Conservation (phyloP, 1,284 basidiomycete genomes). For the Rhodotorula mucilaginosa region DNA sequence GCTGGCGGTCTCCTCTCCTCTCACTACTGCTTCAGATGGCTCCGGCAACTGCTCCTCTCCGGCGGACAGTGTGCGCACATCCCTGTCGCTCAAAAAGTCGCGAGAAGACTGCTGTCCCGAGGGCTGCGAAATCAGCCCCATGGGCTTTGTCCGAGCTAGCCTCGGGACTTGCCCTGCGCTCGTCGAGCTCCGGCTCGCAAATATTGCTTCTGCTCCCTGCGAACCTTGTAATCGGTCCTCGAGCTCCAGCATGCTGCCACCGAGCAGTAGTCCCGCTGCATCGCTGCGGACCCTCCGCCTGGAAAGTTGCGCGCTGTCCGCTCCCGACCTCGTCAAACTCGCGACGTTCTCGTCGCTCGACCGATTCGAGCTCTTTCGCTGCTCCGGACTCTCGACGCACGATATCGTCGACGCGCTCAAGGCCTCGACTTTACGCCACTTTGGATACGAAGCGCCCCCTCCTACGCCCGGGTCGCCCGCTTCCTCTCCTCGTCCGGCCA, state of each 20-base stretch:
- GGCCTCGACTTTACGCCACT: too few relatives aligned
- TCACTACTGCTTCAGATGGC: background rate
- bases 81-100: background rate
- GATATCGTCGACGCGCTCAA: background rate
- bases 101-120: background rate
- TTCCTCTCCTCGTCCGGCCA: background rate
- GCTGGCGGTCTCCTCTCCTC: background rate
- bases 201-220: slow-evolving; percentile 12
- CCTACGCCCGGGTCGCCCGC: background rate
- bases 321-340: background rate
- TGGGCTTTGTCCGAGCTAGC: background rate
- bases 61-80: background rate
- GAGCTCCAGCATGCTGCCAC: background rate
- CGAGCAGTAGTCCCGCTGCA: background rate
- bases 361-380: background rate
- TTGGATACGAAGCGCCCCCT: background rate
- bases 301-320: background rate
- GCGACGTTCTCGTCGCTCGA: background rate
- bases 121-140: too few relatives aligned
- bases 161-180: background rate
- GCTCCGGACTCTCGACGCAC: background rate
- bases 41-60: background rate
- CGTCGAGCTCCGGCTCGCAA: background rate
- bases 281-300: background rate
- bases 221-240: background rate